Conservation (phyloP, 768 basidiomycete species). For the Lactarius hatsudake region DNA sequence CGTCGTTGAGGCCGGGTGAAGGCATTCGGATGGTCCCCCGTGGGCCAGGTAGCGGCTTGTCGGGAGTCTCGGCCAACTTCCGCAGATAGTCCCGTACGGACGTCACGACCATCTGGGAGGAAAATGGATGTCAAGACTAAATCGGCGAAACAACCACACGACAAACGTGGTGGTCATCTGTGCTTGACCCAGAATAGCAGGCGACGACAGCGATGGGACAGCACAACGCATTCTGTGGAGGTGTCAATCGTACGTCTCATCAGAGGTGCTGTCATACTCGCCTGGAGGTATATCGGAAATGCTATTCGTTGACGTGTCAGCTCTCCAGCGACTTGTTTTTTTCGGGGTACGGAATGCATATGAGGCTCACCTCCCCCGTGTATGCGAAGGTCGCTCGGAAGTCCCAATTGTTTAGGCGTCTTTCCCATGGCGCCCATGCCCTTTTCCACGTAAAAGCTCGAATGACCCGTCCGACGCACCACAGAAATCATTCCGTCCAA, state of each 20-base stretch:
- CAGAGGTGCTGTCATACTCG: conserved; percentile 32
- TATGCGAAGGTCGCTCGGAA: conserved; percentile 60
- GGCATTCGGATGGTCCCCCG: conserved; percentile 26
- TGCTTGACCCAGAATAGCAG: conserved; percentile 78
- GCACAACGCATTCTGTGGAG: conserved; percentile 67
- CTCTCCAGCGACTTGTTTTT: neutral
- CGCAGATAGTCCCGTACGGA: conserved; percentile 68
- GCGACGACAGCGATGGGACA: conserved; percentile 78
- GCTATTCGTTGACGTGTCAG: conserved; percentile 42
- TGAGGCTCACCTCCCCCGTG: conserved; percentile 70
- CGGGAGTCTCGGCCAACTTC: conserved; percentile 44
- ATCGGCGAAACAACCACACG: conserved; percentile 5
- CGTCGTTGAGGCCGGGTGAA: conserved; percentile 24
- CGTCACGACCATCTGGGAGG: conserved; percentile 54
- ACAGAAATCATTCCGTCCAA: conserved; percentile 79
- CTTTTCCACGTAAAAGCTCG: conserved; percentile 83
- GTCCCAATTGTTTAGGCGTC: conserved; percentile 67
- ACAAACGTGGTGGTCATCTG: conserved; percentile 75
- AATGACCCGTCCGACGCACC: conserved; percentile 77
- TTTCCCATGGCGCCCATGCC: conserved; percentile 83
- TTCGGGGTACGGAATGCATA: neutral
- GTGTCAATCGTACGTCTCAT: conserved; percentile 2
- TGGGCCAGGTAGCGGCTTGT: conserved; percentile 17
- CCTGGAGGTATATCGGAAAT: conserved; percentile 85
- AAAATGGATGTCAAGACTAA: conserved; percentile 8